Evolutionary conservation across 208 protist species (phyloP).

Genomic region (Trypanosoma brucei): DNA sequence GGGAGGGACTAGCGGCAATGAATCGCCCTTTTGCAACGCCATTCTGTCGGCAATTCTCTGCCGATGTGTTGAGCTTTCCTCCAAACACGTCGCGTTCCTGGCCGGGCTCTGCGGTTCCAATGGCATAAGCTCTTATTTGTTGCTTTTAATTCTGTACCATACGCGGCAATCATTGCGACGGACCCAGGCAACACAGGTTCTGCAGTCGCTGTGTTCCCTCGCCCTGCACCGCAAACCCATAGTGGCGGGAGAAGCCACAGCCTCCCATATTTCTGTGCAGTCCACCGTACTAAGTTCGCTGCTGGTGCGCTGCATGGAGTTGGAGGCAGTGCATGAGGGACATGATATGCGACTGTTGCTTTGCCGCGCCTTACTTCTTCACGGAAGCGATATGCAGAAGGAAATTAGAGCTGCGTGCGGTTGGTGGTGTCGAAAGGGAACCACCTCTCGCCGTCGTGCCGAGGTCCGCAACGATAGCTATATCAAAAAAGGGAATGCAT

Average conservation of each 20-base stretch:
- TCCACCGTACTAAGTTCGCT: conserved; percentile 12
- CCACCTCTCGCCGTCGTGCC: not conserved
- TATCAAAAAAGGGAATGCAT: not conserved
- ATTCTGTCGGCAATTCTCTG: conserved; percentile 10
- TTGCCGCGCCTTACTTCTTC: conserved; percentile 6
- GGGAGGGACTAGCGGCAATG: not conserved
- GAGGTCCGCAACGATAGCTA: not conserved
- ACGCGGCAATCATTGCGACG: conserved; percentile 17
- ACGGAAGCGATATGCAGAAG: conserved; percentile 7
- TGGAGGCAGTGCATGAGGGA: conserved; percentile 13
- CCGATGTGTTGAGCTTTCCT: conserved; percentile 23
- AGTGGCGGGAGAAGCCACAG: not conserved
- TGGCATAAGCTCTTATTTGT: conserved; percentile 2
- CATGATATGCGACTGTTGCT: conserved; percentile 9
- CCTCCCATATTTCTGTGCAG: not conserved
- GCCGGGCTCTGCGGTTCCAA: conserved; percentile 14
- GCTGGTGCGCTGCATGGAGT: conserved; percentile 24
- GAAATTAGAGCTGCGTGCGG: conserved; percentile 16
- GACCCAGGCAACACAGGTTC: conserved; percentile 18
- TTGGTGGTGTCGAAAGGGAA: conserved; percentile 12
- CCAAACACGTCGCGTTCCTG: conserved; percentile 34
- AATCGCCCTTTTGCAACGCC: conserved; percentile 9
- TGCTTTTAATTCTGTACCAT: conserved; percentile 17
- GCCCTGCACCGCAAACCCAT: not conserved
- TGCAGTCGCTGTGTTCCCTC: conserved; percentile 2